A percentile compares a stretch with the other conserved stretches of the same genome.
Conservation (phyloP, 495 filamentous ascomycete species). For the Aspergillus nidulans region DNA sequence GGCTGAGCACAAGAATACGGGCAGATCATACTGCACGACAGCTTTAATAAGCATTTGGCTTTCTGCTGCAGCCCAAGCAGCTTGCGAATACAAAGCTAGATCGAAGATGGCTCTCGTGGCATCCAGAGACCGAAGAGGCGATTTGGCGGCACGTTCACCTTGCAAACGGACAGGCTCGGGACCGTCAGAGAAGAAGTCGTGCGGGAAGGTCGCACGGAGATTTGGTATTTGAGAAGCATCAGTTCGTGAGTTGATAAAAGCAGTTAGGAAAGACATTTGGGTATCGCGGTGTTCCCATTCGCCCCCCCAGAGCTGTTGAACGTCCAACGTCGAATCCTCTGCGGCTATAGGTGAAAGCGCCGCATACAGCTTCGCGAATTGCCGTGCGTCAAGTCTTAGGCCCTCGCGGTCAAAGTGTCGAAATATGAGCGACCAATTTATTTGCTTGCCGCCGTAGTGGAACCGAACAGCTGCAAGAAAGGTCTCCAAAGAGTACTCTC, state of each 20-base stretch:
- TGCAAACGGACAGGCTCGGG: slow-evolving; percentile 63
- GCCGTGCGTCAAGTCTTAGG: slow-evolving; percentile 66
- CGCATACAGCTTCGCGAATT: slow-evolving; percentile 76
- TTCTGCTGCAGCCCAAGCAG: slow-evolving; percentile 60
- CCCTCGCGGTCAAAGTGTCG: slow-evolving; percentile 77
- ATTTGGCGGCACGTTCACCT: slow-evolving; percentile 70
- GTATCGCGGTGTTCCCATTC: slow-evolving; percentile 80
- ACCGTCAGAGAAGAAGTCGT: slow-evolving; percentile 70
- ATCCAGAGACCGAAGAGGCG: slow-evolving; percentile 83
- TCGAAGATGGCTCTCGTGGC: slow-evolving; percentile 79
- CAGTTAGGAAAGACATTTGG: slow-evolving; percentile 84
- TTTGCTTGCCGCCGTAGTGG: slow-evolving; percentile 52
- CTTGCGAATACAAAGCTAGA: slow-evolving; percentile 62
- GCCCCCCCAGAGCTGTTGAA: slow-evolving; percentile 87
- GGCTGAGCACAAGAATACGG: slow-evolving; percentile 73
- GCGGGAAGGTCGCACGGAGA: slow-evolving; percentile 69
- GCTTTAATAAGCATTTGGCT: slow-evolving; percentile 56
- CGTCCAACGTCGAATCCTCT: slow-evolving; percentile 59
- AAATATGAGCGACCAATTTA: slow-evolving; percentile 81
- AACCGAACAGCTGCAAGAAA: slow-evolving; percentile 62
- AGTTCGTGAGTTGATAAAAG: slow-evolving; percentile 71
- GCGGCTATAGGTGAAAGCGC: slow-evolving; percentile 66
- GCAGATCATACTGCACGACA: slow-evolving; percentile 48
- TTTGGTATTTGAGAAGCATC: slow-evolving; percentile 79
- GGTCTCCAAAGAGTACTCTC: slow-evolving; percentile 64